A percentile compares a stretch with the other conserved stretches of the same genome.
These are phyloP conservation scores for Amanita subjunquillea DNA, from an alignment of 768 basidiomycete genomes.

Conservation along the genomic window DNA sequence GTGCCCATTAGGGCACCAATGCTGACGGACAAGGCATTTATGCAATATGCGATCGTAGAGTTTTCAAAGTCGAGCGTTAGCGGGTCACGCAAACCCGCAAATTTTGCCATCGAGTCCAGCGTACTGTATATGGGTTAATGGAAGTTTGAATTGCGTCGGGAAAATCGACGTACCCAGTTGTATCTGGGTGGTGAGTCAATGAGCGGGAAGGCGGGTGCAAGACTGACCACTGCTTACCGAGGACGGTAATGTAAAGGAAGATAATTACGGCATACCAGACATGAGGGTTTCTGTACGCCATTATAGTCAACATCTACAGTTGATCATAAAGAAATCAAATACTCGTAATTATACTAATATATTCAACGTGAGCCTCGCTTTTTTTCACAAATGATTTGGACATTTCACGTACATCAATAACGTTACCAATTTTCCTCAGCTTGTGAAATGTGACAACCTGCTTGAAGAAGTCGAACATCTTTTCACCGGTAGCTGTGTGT, in stretches of 20 bases:
- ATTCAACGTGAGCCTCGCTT: slow-evolving; percentile 1
- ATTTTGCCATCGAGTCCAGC: slow-evolving; percentile 85
- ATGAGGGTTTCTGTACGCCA: slow-evolving; percentile 41
- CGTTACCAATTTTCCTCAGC: slow-evolving; percentile 49
- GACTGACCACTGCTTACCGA: slow-evolving; percentile 33
- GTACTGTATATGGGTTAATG: slow-evolving; percentile 39
- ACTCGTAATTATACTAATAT: slow-evolving; percentile 38
- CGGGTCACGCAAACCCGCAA: slow-evolving; percentile 79
- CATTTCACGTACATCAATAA: slow-evolving; percentile 42
- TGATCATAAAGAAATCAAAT: slow-evolving; percentile 1
- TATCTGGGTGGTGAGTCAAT: slow-evolving; percentile 23
- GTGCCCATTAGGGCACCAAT: slow-evolving; percentile 77
- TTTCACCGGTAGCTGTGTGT: slow-evolving; percentile 54
- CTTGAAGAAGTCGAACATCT: slow-evolving; percentile 77
- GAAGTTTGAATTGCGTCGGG: background rate
- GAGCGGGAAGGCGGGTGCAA: background rate
- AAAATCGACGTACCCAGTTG: slow-evolving; percentile 28
- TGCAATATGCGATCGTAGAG: slow-evolving; percentile 72
- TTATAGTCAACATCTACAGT: slow-evolving; percentile 7
- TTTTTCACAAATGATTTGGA: background rate
- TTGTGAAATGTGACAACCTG: slow-evolving; percentile 71
- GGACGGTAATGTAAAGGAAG: slow-evolving; percentile 83
- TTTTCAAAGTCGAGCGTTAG: slow-evolving; percentile 82
- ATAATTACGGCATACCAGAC: slow-evolving; percentile 87
- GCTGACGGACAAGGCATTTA: slow-evolving; percentile 72